Conservation (phyloP, 495 filamentous ascomycete species). For the Lophiostoma macrostomum region DNA sequence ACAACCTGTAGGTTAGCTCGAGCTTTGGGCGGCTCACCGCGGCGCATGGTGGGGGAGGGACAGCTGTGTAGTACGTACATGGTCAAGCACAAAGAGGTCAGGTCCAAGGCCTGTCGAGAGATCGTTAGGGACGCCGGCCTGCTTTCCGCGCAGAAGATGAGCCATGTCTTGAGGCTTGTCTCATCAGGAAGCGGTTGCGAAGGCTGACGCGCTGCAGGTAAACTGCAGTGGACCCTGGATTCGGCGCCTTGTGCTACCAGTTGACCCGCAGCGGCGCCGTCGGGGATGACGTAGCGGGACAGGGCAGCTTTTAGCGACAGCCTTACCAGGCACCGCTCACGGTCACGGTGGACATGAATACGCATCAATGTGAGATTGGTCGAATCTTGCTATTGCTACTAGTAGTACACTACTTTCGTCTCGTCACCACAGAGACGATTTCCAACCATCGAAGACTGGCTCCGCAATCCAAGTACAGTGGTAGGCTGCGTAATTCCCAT, state of each 20-base stretch:
- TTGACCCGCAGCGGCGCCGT: neutral
- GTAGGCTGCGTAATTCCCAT: too few relatives aligned
- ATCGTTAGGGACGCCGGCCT: constrained; percentile 87
- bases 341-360: too few relatives aligned
- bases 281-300: constrained; percentile 13
- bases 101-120: constrained; percentile 74
- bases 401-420: too few relatives aligned
- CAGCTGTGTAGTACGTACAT: constrained; percentile 59
- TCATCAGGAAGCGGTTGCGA: constrained; percentile 2
- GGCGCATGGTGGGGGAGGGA: constrained; percentile 17
- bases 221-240: neutral
- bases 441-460: too few relatives aligned
- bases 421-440: too few relatives aligned
- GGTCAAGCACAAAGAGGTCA: constrained; percentile 75
- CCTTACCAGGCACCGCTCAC: too few relatives aligned
- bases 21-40: constrained; percentile 2
- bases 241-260: neutral
- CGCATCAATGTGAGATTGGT: too few relatives aligned
- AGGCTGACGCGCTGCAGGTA: too few relatives aligned
- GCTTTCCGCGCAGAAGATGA: constrained; percentile 84
- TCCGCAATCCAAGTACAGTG: too few relatives aligned
- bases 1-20: neutral
- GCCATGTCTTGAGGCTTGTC: constrained; percentile 54
- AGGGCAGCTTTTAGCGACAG: constrained; percentile 7
- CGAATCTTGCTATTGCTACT: too few relatives aligned